phyloP scores from a whole-genome alignment of 192 early-diverging fungal genomes.

The Backusella parvicylindrica region DNA sequence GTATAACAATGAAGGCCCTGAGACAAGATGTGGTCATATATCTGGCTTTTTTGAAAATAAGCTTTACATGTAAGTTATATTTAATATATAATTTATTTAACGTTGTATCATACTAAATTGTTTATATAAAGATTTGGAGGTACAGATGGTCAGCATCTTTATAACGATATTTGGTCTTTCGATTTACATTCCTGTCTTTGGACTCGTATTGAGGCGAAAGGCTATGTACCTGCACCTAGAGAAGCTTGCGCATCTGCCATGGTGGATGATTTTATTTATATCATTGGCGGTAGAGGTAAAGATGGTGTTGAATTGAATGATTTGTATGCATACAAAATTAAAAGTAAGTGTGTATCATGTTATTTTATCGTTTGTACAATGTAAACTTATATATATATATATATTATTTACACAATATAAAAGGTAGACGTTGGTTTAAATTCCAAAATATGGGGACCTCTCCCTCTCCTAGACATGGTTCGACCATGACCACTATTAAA shows the following conservation, averaged over 20 bases:
- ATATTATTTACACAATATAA: no score
- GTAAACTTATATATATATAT: neutral
- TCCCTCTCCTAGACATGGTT: slow-evolving; percentile 39
- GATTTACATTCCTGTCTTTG: slow-evolving; percentile 42
- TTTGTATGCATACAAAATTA: slow-evolving; percentile 48
- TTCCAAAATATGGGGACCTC: slow-evolving; percentile 46
- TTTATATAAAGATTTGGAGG: slow-evolving; percentile 49
- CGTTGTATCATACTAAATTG: neutral
- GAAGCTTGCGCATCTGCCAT: slow-evolving; percentile 38
- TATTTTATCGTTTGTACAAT: neutral
- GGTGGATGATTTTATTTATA: slow-evolving; percentile 47
- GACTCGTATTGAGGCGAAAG: slow-evolving; percentile 38
- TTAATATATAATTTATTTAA: neutral
- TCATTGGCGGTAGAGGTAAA: slow-evolving; percentile 48
- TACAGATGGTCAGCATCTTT: slow-evolving; percentile 44
- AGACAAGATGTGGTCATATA: slow-evolving; percentile 23
- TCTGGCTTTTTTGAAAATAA: slow-evolving; percentile 25
- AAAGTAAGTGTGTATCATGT: slow-evolving; percentile 30
- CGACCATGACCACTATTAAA: slow-evolving; percentile 43
- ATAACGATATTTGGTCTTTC: slow-evolving; percentile 57
- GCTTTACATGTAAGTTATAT: slow-evolving; percentile 23
- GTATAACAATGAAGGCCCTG: slow-evolving; percentile 27
- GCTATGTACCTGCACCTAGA: slow-evolving; percentile 46
- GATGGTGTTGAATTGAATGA: slow-evolving; percentile 47
- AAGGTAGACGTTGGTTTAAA: slow-evolving; percentile 49